These are phyloP conservation scores for Lizonia empirigonia DNA, from an alignment of 2,329 filamentous ascomycete species.

Conservation along the genomic window DNA sequence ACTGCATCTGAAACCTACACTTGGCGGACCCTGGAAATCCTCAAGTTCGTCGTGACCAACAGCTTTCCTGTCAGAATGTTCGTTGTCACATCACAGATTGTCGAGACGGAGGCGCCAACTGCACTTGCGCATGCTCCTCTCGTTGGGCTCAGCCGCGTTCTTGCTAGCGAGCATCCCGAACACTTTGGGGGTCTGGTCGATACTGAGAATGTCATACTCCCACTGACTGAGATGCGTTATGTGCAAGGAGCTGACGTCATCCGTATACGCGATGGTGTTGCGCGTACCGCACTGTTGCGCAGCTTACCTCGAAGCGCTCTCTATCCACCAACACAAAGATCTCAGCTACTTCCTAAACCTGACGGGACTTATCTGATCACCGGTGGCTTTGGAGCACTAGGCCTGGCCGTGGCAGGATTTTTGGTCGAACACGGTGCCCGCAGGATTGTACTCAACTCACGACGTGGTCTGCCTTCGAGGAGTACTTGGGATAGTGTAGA, in stretches of 20 bases:
- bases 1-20: constrained; percentile 8
- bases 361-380: constrained; percentile 15
- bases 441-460: constrained; percentile 5
- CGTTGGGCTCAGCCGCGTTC: constrained; percentile 47
- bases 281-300: constrained; percentile 10
- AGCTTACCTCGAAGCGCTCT: constrained; percentile 7
- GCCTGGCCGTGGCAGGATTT: neutral
- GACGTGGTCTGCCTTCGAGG: neutral
- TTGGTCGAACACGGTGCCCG: constrained; percentile 4
- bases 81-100: constrained; percentile 30
- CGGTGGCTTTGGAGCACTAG: constrained; percentile 12
- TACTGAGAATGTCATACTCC: constrained; percentile 31
- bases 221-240: constrained; percentile 48
- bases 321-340: neutral
- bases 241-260: constrained; percentile 27
- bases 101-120: constrained; percentile 24
- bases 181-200: constrained; percentile 46
- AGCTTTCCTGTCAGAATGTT: constrained; percentile 25
- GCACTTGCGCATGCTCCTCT: constrained; percentile 45
- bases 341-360: constrained; percentile 10
- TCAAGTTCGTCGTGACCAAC: constrained; percentile 8
- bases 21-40: constrained; percentile 15
- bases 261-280: constrained; percentile 10
- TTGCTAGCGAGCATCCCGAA: constrained; percentile 49
- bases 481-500: neutral